phyloP scores from a whole-genome alignment of 2,329 filamentous ascomycete species.

The Talaromyces sp. region DNA sequence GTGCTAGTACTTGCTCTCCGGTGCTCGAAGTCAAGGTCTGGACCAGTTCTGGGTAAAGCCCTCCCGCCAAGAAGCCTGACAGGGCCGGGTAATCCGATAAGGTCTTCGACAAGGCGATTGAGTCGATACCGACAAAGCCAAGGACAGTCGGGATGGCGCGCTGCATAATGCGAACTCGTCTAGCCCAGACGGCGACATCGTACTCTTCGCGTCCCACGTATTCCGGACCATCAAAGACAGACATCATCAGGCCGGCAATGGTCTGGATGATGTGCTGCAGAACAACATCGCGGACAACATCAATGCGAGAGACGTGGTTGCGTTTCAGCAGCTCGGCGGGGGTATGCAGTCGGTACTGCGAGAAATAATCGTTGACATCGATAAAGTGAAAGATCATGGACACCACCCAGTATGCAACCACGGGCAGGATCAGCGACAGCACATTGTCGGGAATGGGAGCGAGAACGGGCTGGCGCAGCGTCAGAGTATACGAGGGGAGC shows the following conservation, averaged over 20 bases:
- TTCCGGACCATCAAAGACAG: constrained; percentile 67
- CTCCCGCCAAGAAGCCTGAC: constrained; percentile 71
- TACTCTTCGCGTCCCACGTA: constrained; percentile 74
- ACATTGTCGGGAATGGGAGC: constrained; percentile 76
- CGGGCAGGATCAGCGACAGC: constrained; percentile 68
- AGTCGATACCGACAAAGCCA: constrained; percentile 69
- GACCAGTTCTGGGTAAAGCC: constrained; percentile 68
- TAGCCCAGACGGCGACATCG: constrained; percentile 86
- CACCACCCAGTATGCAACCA: constrained; percentile 81
- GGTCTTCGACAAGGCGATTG: constrained; percentile 68
- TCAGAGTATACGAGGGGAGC: constrained; percentile 74
- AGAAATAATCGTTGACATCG: constrained; percentile 78
- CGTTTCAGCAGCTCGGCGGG: constrained; percentile 83
- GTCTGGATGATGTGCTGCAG: constrained; percentile 90
- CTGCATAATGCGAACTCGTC: constrained; percentile 72
- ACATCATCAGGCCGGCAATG: constrained; percentile 61
- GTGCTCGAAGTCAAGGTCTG: constrained; percentile 51
- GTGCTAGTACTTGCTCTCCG: constrained; percentile 49
- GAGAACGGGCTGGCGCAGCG: constrained; percentile 65
- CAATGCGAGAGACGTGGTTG: constrained; percentile 78
- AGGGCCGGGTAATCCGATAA: constrained; percentile 69
- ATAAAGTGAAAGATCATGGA: constrained; percentile 84
- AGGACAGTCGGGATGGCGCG: constrained; percentile 69
- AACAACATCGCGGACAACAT: constrained; percentile 86
- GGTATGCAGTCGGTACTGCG: constrained; percentile 89